These are phyloP conservation scores for Solanum corneliomulleri DNA, from an alignment of 257 asterid species.

Conservation along the genomic window DNA sequence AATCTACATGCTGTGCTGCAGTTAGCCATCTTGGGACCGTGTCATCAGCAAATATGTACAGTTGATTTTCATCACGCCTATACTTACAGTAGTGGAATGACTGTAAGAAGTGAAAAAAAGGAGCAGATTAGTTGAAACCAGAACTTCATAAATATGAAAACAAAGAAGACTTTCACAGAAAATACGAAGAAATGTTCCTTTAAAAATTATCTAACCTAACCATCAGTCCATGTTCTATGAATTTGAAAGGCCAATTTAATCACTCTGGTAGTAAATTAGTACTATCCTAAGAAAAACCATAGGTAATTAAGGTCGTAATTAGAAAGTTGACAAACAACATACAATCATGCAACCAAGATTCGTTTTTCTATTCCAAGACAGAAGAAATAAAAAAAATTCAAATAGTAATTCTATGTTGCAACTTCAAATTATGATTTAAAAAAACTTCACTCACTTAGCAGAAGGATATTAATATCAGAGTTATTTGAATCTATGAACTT, in stretches of 20 bases:
- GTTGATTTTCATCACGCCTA: conserved; percentile 95
- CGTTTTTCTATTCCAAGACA: neutral
- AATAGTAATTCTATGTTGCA: neutral
- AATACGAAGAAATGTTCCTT: neutral
- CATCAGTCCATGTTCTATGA: neutral
- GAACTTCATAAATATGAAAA: neutral
- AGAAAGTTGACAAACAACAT: neutral
- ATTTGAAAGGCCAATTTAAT: neutral
- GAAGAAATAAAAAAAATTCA: neutral
- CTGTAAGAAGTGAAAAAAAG: conserved; percentile 24
- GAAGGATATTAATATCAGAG: neutral
- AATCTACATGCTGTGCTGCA: conserved; percentile 76
- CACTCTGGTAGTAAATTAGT: neutral
- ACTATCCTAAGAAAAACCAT: neutral
- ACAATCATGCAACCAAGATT: neutral
- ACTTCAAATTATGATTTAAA: neutral
- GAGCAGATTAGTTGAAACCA: neutral
- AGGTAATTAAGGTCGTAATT: neutral
- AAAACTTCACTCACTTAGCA: neutral
- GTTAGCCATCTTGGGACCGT: conserved; percentile 98
- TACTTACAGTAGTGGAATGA: conserved; percentile 99
- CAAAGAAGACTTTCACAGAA: neutral
- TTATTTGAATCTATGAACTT: neutral
- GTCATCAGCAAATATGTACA: conserved; percentile 95
- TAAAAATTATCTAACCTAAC: neutral